Conservation (phyloP, 306 rosid genomes). For the Rosa lucieae region DNA sequence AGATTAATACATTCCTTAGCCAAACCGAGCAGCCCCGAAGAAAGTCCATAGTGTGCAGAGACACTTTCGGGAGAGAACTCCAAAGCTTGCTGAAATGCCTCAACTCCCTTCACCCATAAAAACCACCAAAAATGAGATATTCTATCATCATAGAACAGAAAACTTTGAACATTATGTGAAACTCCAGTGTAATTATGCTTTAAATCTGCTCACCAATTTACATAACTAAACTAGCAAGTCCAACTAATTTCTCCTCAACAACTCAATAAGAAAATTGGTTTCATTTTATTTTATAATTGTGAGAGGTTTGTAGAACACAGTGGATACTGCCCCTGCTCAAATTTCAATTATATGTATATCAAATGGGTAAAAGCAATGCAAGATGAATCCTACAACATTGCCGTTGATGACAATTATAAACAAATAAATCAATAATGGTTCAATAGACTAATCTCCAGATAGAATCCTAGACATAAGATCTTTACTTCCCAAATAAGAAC, state of each 20-base stretch:
- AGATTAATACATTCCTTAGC: slow-evolving; percentile 66
- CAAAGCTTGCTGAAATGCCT: slow-evolving; percentile 75
- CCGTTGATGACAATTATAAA: background rate
- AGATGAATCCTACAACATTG: background rate
- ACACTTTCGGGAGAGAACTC: slow-evolving; percentile 62
- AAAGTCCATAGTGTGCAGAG: slow-evolving; percentile 85
- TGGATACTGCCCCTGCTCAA: background rate
- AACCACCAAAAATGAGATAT: slow-evolving; percentile 23
- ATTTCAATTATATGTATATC: background rate
- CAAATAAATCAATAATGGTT: background rate
- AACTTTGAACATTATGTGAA: background rate
- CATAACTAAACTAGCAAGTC: background rate
- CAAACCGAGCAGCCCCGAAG: slow-evolving; percentile 74
- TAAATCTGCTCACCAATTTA: background rate
- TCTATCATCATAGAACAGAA: slow-evolving; percentile 4
- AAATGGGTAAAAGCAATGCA: background rate
- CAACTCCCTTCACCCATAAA: slow-evolving; percentile 68
- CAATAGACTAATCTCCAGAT: background rate
- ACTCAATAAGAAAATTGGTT: background rate
- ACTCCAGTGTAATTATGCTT: background rate
- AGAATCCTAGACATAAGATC: background rate
- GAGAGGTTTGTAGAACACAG: background rate
- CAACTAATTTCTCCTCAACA: background rate
- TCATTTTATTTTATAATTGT: background rate
- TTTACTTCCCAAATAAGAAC: too few relatives aligned